Evolutionary conservation across 2,329 filamentous ascomycete genomes (phyloP), one percentile per base, ranked within the genome.

Genomic region (Juglanconis oblonga): DNA sequence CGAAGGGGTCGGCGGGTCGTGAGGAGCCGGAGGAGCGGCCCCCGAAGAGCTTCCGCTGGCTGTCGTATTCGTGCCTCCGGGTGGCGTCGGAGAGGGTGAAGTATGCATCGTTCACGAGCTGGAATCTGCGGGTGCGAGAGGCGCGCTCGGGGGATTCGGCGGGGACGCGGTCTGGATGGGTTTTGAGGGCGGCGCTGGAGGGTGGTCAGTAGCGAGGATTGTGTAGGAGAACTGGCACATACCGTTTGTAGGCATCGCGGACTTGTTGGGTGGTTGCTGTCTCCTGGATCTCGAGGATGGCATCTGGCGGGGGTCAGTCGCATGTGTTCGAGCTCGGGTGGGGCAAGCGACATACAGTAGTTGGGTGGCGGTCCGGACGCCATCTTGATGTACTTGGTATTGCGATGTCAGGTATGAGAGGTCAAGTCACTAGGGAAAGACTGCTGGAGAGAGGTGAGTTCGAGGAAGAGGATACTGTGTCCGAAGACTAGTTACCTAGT

Each of bases 171-270:
- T 99, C 95, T 1, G 94, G 94, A 73, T 98, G 94, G 65, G 91
- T 92, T 76, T 95, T 96, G 50, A 98, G 81, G 5, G 94, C 94
- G 68, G 91, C 90, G 71, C 90, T 92, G 70, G 32, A 42, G 9
- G n/a, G 36, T 55, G 45, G 49, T 50, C 40, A 38, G 55, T 9
- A 17, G 14, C 40, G 38, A 11, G 35, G 13, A 13, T 13, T 17
- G 45, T 32, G 24, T 6, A 9, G 8, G 29, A 24, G 45, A 57
- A 14, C 45, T 40, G 42, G 49, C 5, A 29, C 38, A n/a, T 52
- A 57, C 89, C 89, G 89, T 74, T 99, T 99, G 81, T 98, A 99
- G 54, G 93, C 95, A 81, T 91, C 90, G 68, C 94, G 90, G 71
- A 99, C 88, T 73, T 98, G 90, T 69, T 92, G 87, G 61, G 87